Percentiles rank a stretch among this genome's conserved stretches.
These are phyloP conservation scores for Thalassia testudinum DNA, from an alignment of 116 monocot genomes.

Conservation along the genomic window DNA sequence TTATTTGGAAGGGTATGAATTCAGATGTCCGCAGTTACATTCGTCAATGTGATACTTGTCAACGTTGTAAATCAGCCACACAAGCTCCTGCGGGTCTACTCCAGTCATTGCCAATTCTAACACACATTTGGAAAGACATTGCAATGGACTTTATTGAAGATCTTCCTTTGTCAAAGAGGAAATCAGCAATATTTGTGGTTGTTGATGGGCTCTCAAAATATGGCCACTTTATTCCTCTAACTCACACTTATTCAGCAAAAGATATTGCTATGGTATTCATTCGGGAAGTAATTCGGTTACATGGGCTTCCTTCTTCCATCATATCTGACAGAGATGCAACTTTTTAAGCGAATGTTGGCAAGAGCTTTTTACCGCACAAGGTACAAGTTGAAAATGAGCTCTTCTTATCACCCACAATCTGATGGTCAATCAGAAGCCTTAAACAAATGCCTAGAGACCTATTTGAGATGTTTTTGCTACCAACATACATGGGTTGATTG, in stretches of 20 bases:
- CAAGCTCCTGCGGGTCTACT: background rate
- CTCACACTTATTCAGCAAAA: background rate
- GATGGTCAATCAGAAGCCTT: constrained; percentile 2
- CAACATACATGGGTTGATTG: too few species aligned
- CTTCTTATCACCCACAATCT: constrained; percentile 3
- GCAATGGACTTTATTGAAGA: constrained; percentile 3
- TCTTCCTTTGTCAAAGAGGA: background rate
- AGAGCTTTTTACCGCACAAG: background rate
- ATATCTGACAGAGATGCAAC: background rate
- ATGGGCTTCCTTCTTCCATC: constrained; percentile 2
- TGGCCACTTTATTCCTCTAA: constrained; percentile 1
- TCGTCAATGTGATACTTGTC: too few species aligned
- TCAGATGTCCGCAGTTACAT: too few species aligned
- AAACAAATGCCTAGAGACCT: constrained; percentile 1
- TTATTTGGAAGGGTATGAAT: too few species aligned
- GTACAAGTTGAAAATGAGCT: background rate
- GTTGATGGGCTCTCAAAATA: background rate
- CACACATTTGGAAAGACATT: background rate
- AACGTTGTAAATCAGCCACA: too few species aligned
- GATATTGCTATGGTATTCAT: background rate
- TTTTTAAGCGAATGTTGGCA: background rate
- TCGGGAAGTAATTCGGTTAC: background rate
- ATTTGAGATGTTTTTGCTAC: too few species aligned
- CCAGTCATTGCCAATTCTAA: background rate
- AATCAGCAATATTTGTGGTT: background rate